Base-by-base conservation (phyloP, 768 basidiomycete species). In the Tylopilus sp. region DNA sequence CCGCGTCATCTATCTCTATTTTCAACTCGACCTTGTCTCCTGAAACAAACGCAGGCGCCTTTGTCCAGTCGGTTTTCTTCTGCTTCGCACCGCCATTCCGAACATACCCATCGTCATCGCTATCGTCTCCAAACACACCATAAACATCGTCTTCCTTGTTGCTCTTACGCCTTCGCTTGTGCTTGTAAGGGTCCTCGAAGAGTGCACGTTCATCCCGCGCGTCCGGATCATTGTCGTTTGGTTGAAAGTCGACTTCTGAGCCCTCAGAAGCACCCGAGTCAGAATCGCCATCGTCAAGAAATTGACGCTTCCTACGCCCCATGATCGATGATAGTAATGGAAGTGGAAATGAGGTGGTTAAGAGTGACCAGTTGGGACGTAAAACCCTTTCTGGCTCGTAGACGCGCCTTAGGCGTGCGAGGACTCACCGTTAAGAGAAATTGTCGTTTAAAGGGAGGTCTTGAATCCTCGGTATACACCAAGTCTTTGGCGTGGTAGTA, bases 121-220 rank as follows among this genome's bases (percentile, higher is more conserved):
- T 86, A 49, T 87, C 83, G 6, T 84, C 82, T 2, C 74, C 87
- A 69, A 89, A 91, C 0, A 88, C 73, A 5, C 89, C 90, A 61
- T 90, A 89, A n/a, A 83, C 69, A 2, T 83, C 83, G 54, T 86
- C 85, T 50, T 92, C 87, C 63, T 85, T 86, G 24, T 76, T 83
- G 52, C 82, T 76, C 68, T 71, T 83, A 55, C 83, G 76, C 55
- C 84, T 78, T 50, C 83, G 80, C 65, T 89, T 92, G 61, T 79
- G 74, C 57, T 81, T 73, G 72, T 91, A 91, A 4, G 89, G 89
- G 56, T 89, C 80, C 63, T 85, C 79, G 67, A 90, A 90, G 9
- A 90, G 79, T 30, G 79, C 81, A 11, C 85, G 86, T 65, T 92
- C 91, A 30, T 82, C 92, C 30, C 81, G 78, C 13, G 76, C 76